Evolutionary conservation across 331 rosid genomes (phyloP).

Genomic region (Quercus phellos): DNA sequence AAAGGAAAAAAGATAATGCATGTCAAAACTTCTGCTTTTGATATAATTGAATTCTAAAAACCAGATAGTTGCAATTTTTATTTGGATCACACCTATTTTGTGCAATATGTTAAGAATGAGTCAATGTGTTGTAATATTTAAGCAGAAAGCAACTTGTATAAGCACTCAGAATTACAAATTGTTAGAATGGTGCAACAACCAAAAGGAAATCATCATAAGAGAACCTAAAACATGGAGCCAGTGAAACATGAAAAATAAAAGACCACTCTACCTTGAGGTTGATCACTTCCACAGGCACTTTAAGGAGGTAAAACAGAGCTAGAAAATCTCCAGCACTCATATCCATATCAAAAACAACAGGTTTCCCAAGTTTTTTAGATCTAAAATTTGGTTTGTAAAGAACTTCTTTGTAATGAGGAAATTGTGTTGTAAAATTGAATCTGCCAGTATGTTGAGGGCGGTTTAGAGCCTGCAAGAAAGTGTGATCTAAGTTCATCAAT

Average conservation of each 20-base stretch:
- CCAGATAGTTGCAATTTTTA: not conserved
- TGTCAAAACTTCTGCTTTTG: not conserved
- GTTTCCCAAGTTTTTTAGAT: conserved; percentile 51
- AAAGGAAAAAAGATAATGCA: not conserved
- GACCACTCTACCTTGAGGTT: conserved; percentile 57
- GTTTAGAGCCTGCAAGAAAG: conserved; percentile 48
- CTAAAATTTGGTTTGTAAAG: conserved; percentile 51
- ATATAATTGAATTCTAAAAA: not conserved
- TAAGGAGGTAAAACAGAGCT: conserved; percentile 74
- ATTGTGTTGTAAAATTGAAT: conserved; percentile 71
- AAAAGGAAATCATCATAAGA: not conserved
- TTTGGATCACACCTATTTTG: not conserved
- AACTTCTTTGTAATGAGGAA: conserved; percentile 64
- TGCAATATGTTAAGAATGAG: not conserved
- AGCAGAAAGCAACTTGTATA: not conserved
- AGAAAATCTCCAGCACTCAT: conserved; percentile 97
- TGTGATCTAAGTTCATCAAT: not conserved
- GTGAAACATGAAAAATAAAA: not conserved
- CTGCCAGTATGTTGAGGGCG: conserved; percentile 52
- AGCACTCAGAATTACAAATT: not conserved
- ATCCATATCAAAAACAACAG: conserved; percentile 88
- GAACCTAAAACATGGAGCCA: too few relatives aligned
- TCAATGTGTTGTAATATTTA: not conserved
- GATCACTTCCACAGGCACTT: conserved; percentile 69
- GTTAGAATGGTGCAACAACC: not conserved